Conservation (phyloP, 495 filamentous ascomycete species). For the Aspergillus leporis region DNA sequence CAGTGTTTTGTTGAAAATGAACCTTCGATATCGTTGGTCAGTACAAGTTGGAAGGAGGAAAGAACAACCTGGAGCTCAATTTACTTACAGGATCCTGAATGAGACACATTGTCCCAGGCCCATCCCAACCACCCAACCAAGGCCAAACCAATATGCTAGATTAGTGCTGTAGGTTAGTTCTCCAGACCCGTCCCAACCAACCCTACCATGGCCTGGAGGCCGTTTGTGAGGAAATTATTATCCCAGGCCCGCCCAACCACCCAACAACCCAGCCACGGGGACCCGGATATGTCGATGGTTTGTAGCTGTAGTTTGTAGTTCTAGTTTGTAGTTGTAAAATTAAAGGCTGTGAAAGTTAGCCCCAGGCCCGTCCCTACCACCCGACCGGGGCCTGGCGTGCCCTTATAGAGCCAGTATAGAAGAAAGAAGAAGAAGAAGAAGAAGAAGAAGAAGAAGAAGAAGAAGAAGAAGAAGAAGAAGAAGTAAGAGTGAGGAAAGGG, state of each 20-base stretch:
- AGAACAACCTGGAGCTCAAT: background rate
- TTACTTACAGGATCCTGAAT: background rate
- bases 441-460: no score
- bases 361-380: conserved; percentile 6
- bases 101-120: background rate
- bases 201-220: conserved; percentile 1
- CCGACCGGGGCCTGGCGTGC: conserved; percentile 1
- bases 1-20: background rate
- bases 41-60: no score
- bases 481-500: background rate
- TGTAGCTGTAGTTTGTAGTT: no score
- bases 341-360: background rate
- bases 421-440: no score
- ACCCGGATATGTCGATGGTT: background rate
- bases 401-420: background rate
- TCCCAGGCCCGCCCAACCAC: background rate
- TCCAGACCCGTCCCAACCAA: conserved; percentile 6
- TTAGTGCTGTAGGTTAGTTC: conserved; percentile 2
- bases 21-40: no score
- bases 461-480: no score
- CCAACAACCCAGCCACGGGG: background rate
- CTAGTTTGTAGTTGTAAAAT: background rate
- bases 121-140: conserved; percentile 8
- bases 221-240: background rate
- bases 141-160: conserved; percentile 1